These are phyloP conservation scores for Rhynchospora breviuscula DNA, from an alignment of 176 grass and related monocot species.

Conservation along the genomic window DNA sequence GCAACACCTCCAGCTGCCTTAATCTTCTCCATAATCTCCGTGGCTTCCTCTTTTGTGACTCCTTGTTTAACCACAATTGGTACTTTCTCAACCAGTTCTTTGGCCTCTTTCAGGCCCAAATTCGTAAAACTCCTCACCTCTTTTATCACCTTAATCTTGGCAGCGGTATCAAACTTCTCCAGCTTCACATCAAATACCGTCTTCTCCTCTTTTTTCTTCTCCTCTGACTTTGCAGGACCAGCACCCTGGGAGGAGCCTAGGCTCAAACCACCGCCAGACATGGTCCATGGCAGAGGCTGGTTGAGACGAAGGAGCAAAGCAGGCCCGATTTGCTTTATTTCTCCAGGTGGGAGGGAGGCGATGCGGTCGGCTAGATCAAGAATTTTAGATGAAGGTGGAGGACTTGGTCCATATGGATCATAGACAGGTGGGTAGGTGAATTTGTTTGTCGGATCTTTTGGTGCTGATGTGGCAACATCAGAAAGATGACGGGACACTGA, in stretches of 20 bases:
- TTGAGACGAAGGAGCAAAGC: conserved; percentile 61
- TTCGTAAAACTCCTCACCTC: conserved; percentile 85
- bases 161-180: conserved; percentile 88
- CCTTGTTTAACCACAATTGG: conserved; percentile 86
- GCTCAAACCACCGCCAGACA: conserved; percentile 78
- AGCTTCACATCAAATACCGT: conserved; percentile 82
- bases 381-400: conserved; percentile 71
- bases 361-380: conserved; percentile 75
- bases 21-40: conserved; percentile 77
- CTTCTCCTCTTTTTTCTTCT: conserved; percentile 96
- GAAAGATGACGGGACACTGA: neutral
- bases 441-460: conserved; percentile 32
- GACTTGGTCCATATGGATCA: conserved; percentile 61
- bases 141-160: conserved; percentile 98
- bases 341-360: conserved; percentile 55
- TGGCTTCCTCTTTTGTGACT: conserved; percentile 91
- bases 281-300: conserved; percentile 47
- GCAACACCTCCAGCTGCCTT: conserved; percentile 81
- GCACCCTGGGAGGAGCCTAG: conserved; percentile 46
- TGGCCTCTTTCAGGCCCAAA: conserved; percentile 85
- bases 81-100: conserved; percentile 86
- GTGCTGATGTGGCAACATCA: neutral
- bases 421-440: conserved; percentile 79
- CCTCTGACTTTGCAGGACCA: conserved; percentile 37
- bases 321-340: conserved; percentile 94